A percentile compares a stretch with the other conserved stretches of the same genome.
phyloP scores from a whole-genome alignment of 2,329 filamentous ascomycete genomes.

The Pseudogymnoascus sp. region DNA sequence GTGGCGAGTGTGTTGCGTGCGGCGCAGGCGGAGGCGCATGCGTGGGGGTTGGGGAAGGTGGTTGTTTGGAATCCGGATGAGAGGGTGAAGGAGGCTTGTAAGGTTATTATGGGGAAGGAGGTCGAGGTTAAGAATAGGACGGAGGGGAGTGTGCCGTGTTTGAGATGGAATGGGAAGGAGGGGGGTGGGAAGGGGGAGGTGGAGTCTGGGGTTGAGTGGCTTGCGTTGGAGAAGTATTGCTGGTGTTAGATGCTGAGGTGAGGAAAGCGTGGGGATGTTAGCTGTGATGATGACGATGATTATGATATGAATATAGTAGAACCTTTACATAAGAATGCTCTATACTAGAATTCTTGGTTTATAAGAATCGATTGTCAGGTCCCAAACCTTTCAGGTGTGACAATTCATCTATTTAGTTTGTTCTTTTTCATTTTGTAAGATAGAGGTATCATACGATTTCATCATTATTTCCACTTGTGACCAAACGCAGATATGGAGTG shows the following conservation, averaged over 20 bases:
- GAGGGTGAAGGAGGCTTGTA: slow-evolving; percentile 26
- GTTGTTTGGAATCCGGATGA: slow-evolving; percentile 34
- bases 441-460: neutral
- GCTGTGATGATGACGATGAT: neutral
- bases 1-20: slow-evolving; percentile 29
- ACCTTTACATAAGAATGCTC: neutral
- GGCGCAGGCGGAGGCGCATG: slow-evolving; percentile 30
- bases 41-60: slow-evolving; percentile 30
- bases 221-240: neutral
- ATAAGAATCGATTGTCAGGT: neutral
- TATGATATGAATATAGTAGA: neutral
- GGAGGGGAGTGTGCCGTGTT: neutral
- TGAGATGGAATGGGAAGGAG: neutral
- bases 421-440: neutral
- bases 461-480: too few relatives aligned
- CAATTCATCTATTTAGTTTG: too few relatives aligned
- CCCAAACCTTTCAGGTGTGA: neutral
- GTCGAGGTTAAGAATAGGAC: neutral
- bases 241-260: neutral
- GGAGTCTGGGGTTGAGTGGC: neutral
- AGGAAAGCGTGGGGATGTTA: neutral
- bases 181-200: neutral
- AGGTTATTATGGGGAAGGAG: slow-evolving; percentile 12
- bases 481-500: neutral
- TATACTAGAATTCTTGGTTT: neutral